Percentiles rank a stretch among this genome's conserved stretches.
These are phyloP conservation scores for Pterocarpus santalinus DNA, from an alignment of 306 rosid species.

Conservation along the genomic window DNA sequence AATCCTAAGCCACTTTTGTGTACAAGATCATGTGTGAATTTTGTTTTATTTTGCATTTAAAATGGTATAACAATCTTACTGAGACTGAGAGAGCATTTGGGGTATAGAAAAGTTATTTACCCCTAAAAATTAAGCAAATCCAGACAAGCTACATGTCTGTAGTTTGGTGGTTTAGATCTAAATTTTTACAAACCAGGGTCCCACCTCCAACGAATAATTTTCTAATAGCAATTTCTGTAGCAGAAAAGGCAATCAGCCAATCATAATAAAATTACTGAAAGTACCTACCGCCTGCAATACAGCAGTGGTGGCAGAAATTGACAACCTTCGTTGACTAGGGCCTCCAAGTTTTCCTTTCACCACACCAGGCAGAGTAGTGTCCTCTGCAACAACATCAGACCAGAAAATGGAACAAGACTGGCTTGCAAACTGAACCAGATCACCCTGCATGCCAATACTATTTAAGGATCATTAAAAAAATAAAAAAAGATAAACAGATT, in stretches of 20 bases:
- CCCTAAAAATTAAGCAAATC: not conserved
- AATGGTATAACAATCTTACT: not conserved
- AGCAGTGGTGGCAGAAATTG: slow-evolving; percentile 69
- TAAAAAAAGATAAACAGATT: slow-evolving; percentile 39
- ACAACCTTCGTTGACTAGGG: slow-evolving; percentile 92
- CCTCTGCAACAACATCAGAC: slow-evolving; percentile 57
- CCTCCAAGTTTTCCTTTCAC: slow-evolving; percentile 98
- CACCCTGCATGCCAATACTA: slow-evolving; percentile 68
- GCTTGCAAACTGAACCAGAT: slow-evolving; percentile 73
- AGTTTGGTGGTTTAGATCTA: not conserved
- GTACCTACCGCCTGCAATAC: slow-evolving; percentile 84
- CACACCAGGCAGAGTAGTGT: slow-evolving; percentile 70
- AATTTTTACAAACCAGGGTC: not conserved
- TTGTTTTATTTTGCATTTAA: not conserved
- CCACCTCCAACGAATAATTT: slow-evolving; percentile 14
- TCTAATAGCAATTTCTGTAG: slow-evolving; percentile 27
- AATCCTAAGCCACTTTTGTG: slow-evolving; percentile 12
- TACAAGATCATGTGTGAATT: not conserved
- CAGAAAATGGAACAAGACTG: slow-evolving; percentile 79
- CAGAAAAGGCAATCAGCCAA: slow-evolving; percentile 37
- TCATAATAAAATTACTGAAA: slow-evolving; percentile 41
- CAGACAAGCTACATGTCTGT: not conserved
- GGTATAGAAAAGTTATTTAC: not conserved
- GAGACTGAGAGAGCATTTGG: not conserved
- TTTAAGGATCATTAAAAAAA: slow-evolving; percentile 3